phyloP scores from a whole-genome alignment of 208 protist species.

The Leishmania turanica region DNA sequence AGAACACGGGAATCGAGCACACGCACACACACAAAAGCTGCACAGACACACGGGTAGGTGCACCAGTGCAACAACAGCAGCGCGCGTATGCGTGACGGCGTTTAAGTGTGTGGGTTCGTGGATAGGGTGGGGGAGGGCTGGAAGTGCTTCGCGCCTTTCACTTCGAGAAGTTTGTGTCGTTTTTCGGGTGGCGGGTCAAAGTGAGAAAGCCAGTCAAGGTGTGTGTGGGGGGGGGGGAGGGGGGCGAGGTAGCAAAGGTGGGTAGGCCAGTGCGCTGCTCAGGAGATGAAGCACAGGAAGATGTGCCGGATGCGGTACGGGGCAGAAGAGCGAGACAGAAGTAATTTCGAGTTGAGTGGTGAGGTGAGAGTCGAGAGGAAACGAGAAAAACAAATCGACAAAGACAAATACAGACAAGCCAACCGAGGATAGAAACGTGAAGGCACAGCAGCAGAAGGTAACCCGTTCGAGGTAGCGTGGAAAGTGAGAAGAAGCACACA shows the following conservation, averaged over 20 bases:
- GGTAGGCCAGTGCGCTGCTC: neutral
- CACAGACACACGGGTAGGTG: neutral
- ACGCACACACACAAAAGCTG: neutral
- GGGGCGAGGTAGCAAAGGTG: neutral
- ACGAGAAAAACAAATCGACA: neutral
- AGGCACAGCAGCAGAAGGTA: neutral
- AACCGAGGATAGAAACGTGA: neutral
- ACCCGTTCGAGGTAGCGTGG: neutral
- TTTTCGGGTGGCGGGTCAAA: neutral
- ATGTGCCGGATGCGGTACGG: neutral
- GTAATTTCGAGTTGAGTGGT: neutral
- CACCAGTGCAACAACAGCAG: neutral
- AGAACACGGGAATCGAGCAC: neutral
- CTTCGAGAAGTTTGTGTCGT: neutral
- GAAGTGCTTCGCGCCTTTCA: neutral
- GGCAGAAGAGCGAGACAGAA: neutral
- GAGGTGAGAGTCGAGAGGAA: neutral
- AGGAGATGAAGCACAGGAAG: neutral
- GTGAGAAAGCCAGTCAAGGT: neutral
- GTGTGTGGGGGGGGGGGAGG: neutral
- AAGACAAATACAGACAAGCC: neutral
- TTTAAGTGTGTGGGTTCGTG: neutral
- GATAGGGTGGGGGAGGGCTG: neutral
- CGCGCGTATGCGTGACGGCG: neutral
- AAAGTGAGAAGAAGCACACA: slow-evolving; percentile 3